These are phyloP conservation scores for Alliaria petiolata DNA, from an alignment of 345 rosid genomes.

Conservation along the genomic window DNA sequence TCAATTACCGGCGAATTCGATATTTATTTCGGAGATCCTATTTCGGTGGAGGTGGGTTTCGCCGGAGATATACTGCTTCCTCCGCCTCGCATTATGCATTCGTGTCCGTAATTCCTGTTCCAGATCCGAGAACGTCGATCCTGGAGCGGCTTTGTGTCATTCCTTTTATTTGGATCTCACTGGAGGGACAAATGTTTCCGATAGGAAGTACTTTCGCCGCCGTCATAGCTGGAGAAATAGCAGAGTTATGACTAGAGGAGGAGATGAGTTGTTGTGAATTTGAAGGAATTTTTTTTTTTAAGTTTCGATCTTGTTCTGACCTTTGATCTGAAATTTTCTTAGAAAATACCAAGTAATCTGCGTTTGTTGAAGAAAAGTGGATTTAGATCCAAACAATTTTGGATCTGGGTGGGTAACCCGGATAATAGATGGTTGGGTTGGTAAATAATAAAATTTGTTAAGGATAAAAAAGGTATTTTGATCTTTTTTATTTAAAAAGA, in stretches of 20 bases:
- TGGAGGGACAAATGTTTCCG: slow-evolving; percentile 89
- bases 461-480: too few relatives aligned
- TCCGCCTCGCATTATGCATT: slow-evolving; percentile 79
- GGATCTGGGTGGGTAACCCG: too few relatives aligned
- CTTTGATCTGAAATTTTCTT: too few relatives aligned
- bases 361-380: too few relatives aligned
- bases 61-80: slow-evolving; percentile 25
- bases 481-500: too few relatives aligned
- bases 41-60: slow-evolving; percentile 1
- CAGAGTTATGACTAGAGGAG: slow-evolving; percentile 57
- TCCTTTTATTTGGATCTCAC: slow-evolving; percentile 68
- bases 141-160: slow-evolving; percentile 55
- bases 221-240: slow-evolving; percentile 53
- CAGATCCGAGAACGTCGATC: slow-evolving; percentile 80
- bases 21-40: slow-evolving; percentile 1
- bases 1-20: slow-evolving; percentile 20
- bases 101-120: slow-evolving; percentile 90
- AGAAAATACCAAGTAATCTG: too few relatives aligned
- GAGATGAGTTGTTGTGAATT: slow-evolving; percentile 41
- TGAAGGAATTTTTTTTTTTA: too few relatives aligned
- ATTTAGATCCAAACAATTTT: too few relatives aligned
- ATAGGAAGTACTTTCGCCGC: slow-evolving; percentile 59
- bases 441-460: too few relatives aligned
- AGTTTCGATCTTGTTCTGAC: too few relatives aligned
- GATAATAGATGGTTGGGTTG: too few relatives aligned